These are phyloP conservation scores for Pythium aphanidermatum DNA, from an alignment of 352 stramenopile species.

Conservation along the genomic window DNA sequence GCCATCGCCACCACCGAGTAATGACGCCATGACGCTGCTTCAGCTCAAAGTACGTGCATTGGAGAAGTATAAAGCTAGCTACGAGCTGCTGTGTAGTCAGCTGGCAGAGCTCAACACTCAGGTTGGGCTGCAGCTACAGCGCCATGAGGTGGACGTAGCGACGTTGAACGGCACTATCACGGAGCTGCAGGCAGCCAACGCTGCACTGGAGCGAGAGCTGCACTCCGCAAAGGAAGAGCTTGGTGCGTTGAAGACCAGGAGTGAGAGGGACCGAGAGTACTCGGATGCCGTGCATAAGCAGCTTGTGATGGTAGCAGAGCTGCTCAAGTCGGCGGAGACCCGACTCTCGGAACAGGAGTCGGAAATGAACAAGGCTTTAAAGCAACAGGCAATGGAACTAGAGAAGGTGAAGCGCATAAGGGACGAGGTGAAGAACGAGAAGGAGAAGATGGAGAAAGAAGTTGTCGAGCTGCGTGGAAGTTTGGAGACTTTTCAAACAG, in stretches of 20 bases:
- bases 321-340: conserved; percentile 52
- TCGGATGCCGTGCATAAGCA: conserved; percentile 51
- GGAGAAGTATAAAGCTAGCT: conserved; percentile 73
- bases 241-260: background rate
- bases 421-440: conserved; percentile 5
- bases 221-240: conserved; percentile 12
- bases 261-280: conserved; percentile 48
- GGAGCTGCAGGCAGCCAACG: conserved; percentile 31
- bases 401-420: conserved; percentile 24
- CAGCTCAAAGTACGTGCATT: conserved; percentile 46
- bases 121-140: conserved; percentile 58
- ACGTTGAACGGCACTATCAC: conserved; percentile 35
- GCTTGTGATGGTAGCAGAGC: conserved; percentile 43
- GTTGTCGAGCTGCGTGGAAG: conserved; percentile 15
- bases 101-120: conserved; percentile 62
- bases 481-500: too few relatives aligned
- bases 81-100: conserved; percentile 66
- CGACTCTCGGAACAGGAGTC: conserved; percentile 35
- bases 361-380: conserved; percentile 18
- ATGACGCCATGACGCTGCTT: conserved; percentile 17
- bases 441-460: conserved; percentile 28
- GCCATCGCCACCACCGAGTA: background rate
- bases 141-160: conserved; percentile 58
- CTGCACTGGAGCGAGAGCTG: conserved; percentile 19
- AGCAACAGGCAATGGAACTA: conserved; percentile 15